Evolutionary conservation across 441 rosid genomes (phyloP).

Genomic region (Populus hybrid): DNA sequence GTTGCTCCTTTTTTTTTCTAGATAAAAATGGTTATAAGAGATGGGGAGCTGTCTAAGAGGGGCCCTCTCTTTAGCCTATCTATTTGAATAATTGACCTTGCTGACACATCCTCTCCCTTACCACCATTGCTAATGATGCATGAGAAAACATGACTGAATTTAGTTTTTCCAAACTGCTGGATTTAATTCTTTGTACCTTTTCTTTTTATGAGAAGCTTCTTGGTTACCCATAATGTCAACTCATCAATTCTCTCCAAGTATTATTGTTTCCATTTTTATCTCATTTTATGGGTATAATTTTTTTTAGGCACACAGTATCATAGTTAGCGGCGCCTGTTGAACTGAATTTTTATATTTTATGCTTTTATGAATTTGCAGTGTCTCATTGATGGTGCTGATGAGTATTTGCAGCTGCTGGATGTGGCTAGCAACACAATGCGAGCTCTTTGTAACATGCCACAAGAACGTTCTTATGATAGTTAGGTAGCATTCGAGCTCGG

Average conservation of each 20-base stretch:
- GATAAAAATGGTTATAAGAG: no score
- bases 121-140: neutral
- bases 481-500: constrained; percentile 14
- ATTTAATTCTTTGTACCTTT: neutral
- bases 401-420: constrained; percentile 85
- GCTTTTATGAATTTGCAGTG: constrained; percentile 38
- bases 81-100: neutral
- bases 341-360: constrained; percentile 12
- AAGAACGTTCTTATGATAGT: constrained; percentile 43
- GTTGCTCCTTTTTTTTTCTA: neutral
- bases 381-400: constrained; percentile 91
- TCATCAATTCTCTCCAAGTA: neutral
- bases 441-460: constrained; percentile 59
- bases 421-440: constrained; percentile 66
- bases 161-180: neutral
- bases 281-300: neutral
- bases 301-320: neutral
- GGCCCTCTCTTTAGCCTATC: neutral
- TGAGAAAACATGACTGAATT: neutral
- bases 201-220: no score
- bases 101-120: neutral
- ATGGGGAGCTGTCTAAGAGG: no score
- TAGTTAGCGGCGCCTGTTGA: neutral
- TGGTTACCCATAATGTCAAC: neutral
- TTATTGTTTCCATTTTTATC: neutral